phyloP scores from a whole-genome alignment of 2,329 filamentous ascomycete genomes.

The Aspergillus terreus region DNA sequence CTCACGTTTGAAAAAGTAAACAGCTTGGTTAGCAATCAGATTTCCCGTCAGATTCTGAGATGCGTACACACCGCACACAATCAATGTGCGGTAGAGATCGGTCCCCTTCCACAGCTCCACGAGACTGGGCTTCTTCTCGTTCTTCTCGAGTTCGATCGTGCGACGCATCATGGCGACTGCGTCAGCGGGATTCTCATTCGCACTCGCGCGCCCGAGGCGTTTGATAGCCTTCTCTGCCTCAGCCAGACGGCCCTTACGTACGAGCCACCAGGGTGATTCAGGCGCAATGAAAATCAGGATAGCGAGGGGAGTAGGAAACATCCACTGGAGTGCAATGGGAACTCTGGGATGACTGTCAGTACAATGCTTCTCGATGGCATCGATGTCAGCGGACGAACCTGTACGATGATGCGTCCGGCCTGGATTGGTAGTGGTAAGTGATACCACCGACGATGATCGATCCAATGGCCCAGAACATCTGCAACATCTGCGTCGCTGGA shows the following conservation, averaged over 20 bases:
- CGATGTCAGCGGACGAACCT: constrained; percentile 34
- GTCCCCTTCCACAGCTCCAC: constrained; percentile 55
- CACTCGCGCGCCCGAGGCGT: constrained; percentile 47
- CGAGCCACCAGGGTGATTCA: constrained; percentile 52
- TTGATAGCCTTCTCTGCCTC: constrained; percentile 45
- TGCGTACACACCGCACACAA: constrained; percentile 56
- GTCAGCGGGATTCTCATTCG: constrained; percentile 39
- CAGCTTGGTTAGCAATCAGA: constrained; percentile 59
- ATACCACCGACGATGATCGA: constrained; percentile 58
- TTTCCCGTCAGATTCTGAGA: constrained; percentile 60
- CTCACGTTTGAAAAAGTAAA: constrained; percentile 54
- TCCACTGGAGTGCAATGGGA: constrained; percentile 57
- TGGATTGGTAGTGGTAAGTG: constrained; percentile 52
- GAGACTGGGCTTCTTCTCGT: constrained; percentile 45
- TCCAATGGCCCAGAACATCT: constrained; percentile 65
- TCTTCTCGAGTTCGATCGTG: constrained; percentile 53
- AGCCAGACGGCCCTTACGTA: constrained; percentile 46
- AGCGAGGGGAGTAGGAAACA: constrained; percentile 55
- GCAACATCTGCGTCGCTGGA: constrained; percentile 59
- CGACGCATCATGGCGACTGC: constrained; percentile 59
- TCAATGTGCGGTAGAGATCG: constrained; percentile 52
- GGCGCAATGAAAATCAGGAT: constrained; percentile 52
- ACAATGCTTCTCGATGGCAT: constrained; percentile 21
- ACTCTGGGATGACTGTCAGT: constrained; percentile 41
- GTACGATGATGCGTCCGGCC: constrained; percentile 34